Base-by-base conservation (phyloP, 2,329 filamentous ascomycete species). In the Cadophora malorum region DNA sequence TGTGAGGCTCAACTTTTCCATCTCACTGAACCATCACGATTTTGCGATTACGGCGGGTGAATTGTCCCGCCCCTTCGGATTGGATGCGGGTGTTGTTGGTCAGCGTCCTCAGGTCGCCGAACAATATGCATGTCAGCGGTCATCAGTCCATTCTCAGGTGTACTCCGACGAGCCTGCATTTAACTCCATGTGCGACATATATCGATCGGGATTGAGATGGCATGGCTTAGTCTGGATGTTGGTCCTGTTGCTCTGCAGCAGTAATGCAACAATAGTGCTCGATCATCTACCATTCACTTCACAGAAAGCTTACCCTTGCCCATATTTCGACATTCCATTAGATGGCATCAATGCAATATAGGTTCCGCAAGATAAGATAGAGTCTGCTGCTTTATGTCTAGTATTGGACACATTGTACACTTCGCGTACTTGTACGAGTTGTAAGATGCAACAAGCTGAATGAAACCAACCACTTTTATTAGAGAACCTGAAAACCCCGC, bases 101-200 rank as follows among this genome's bases (percentile, higher is more conserved):
- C 28, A 56, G 53, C n/a, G 1, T 35, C 16, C 16, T 7, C 53
- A 33, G 35, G 53, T 33, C 52, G 52, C 28, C 28, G 28, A 21
- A 19, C 14, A 38, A 10, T 14, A 56, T 56, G 53, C 53, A 56
- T 35, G 53, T 56, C 53, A 56, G 53, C 53, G 53, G 31, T 12
- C 21, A 56, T 28, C 23, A 23, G 6, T 33, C 28, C 31, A 56
- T 35, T 35, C 31, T 10, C 31, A 56, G 53, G 41, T 45, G 19
- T 35, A 35, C 53, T 56, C 5, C 31, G 28, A 35, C 5, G 28
- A 28, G 35, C 28, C 28, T 56, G 31, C 16, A 16, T 56, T 14
- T 56, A n/a, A 56, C 31, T 31, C 52, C 52, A 14, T 25, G 25
- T 33, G 52, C 23, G 19, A 38, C 16, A n/a, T 28, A 28, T 28